Base-by-base conservation (phyloP, 768 basidiomycete genomes). In the Coprinopsis marcescibilis region DNA sequence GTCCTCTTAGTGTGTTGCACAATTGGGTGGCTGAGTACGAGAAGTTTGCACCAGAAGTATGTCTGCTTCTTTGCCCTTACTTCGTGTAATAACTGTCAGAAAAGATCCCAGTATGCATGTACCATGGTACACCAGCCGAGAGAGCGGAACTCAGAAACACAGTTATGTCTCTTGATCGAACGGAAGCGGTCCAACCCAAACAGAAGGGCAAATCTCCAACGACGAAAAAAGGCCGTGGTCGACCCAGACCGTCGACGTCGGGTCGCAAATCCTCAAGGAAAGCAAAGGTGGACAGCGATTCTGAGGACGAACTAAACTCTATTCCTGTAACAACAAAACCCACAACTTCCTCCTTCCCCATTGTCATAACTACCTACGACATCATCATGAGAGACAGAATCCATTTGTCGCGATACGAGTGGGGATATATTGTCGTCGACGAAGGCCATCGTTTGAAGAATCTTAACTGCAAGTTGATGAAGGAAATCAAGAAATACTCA, bases 391-490 rank as follows among this genome's bases (percentile, higher is more conserved):
- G 79, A 50, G 88, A 96, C 62, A 78, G 83, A 24, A 64, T 70
- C 29, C 76, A 83, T 55, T 73, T 76, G 24, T 54, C 65, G 1
- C 75, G 74, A 49, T 88, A 87, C 60, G 66, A 77, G 34, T 90
- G 86, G 85, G 82, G 88, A 20, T 96, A 94, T 60, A 90, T 98
- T 60, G 89, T 98, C 49, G 95, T 99, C 2, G 91, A 94, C 60
- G 91, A 95, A 65, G 91, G 95, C 0, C 96, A 99, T 65, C 73
- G 95, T 19, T 64, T 99, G 60, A 98, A 98, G 71, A 99, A 99
- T 57, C 71, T 95, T 48, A 80, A 97, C 57, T 92, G 91, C 65
- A 85, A 80, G 68, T 77, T 97, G 13, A 89, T 97, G 65, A 75
- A 76, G 48, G 91, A 95, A 63, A 85, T 99, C 55, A 94, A 93